phyloP scores from a whole-genome alignment of 441 rosid genomes.

The Dalechampia spathulata region DNA sequence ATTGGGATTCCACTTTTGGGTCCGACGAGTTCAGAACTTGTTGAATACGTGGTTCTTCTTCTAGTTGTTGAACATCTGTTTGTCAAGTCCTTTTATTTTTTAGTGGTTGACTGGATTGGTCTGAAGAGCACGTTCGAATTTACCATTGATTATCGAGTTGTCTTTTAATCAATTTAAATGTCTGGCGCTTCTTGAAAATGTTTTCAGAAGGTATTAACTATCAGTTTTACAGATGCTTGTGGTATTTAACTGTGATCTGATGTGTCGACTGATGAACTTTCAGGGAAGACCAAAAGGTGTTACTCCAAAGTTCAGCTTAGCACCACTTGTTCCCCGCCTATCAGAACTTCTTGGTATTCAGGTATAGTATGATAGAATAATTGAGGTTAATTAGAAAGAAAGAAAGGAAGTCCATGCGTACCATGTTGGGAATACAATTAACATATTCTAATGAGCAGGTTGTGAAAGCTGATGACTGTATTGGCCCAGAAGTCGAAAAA shows the following conservation, averaged over 20 bases:
- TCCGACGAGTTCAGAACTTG: too few species aligned
- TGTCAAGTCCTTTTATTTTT: too few species aligned
- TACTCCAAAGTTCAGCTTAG: constrained; percentile 87
- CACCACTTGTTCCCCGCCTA: constrained; percentile 86
- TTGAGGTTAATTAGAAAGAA: neutral
- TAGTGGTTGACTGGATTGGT: too few species aligned
- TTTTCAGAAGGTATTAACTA: too few species aligned
- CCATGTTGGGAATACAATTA: neutral
- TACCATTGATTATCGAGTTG: too few species aligned
- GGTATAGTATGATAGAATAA: constrained; percentile 27
- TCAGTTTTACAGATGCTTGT: too few species aligned
- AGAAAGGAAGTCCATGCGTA: neutral
- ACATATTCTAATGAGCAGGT: constrained; percentile 38
- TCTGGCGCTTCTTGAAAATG: too few species aligned
- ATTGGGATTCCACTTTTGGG: too few species aligned
- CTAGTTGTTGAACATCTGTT: too few species aligned
- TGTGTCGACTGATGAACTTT: constrained; percentile 18
- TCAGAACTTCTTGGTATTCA: constrained; percentile 87
- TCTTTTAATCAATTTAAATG: too few species aligned
- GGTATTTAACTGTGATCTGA: constrained; percentile 6
- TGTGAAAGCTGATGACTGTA: constrained; percentile 82
- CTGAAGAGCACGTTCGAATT: too few species aligned
- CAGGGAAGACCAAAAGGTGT: constrained; percentile 98
- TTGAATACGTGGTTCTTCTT: too few species aligned
- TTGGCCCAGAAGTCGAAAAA: constrained; percentile 82